A percentile compares a stretch with the other conserved stretches of the same genome.
phyloP scores from a whole-genome alignment of 192 early-diverging fungal genomes.

The Coemansia umbellata region DNA sequence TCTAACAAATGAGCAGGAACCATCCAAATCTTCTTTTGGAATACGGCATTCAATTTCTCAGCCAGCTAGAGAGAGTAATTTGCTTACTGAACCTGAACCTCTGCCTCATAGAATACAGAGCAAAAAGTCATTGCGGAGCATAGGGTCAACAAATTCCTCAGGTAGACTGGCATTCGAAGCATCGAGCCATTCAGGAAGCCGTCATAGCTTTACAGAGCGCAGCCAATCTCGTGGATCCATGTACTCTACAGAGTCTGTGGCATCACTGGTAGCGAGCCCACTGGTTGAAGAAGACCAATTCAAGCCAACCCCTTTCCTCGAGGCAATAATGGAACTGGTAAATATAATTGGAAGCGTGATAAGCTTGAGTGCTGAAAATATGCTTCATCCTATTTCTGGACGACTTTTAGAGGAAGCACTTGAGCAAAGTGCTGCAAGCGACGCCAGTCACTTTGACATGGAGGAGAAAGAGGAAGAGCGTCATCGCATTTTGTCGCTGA shows the following conservation, averaged over 20 bases:
- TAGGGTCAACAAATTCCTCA: not conserved
- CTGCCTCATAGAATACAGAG: no score
- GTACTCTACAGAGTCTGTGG: conserved; percentile 15
- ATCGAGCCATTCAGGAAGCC: not conserved
- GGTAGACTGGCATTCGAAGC: not conserved
- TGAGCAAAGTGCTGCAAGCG: not conserved
- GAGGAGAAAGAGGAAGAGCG: conserved; percentile 24
- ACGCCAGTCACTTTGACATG: not conserved
- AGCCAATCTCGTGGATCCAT: conserved; percentile 21
- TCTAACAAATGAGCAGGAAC: no score
- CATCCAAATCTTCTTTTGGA: no score
- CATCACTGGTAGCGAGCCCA: conserved; percentile 17
- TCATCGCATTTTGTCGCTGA: conserved; percentile 7
- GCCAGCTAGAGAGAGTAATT: no score
- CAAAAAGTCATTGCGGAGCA: not conserved
- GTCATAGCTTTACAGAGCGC: conserved; percentile 3
- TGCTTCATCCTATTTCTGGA: conserved; percentile 34
- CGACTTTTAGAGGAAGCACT: conserved; percentile 16
- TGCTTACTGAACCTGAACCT: no score
- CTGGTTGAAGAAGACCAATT: conserved; percentile 47
- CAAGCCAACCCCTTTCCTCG: conserved; percentile 39
- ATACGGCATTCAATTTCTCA: no score
- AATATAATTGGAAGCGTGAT: conserved; percentile 35
- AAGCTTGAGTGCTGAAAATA: conserved; percentile 15
- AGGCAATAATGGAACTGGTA: conserved; percentile 35